Percentiles rank a stretch among this genome's conserved stretches.
phyloP scores from a whole-genome alignment of 148 eudicot genomes.

The Silene conica region DNA sequence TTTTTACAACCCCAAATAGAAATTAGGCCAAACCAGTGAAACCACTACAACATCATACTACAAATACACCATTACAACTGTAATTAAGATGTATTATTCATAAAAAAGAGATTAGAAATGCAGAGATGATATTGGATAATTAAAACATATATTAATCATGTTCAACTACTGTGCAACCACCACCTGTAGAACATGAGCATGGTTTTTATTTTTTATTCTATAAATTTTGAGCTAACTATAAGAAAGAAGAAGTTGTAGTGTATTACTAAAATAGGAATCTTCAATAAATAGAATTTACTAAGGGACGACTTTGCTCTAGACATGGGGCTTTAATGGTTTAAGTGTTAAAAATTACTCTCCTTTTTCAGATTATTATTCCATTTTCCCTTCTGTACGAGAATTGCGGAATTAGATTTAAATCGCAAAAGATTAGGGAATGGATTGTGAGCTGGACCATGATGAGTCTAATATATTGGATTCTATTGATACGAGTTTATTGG shows the following conservation, averaged over 20 bases:
- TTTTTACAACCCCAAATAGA: no score
- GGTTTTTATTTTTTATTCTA: background rate
- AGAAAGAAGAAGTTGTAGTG: background rate
- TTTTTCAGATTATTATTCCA: no score
- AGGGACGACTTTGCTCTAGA: background rate
- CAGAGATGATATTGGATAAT: background rate
- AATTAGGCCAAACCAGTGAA: no score
- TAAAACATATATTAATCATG: conserved; percentile 8
- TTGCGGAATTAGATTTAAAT: no score
- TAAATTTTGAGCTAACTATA: background rate
- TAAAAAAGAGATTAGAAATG: background rate
- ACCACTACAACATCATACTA: background rate
- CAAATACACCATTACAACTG: background rate
- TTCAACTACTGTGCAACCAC: conserved; percentile 22
- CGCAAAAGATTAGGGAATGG: no score
- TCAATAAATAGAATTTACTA: conserved; percentile 7
- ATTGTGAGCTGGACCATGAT: no score
- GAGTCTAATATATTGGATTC: no score
- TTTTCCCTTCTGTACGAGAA: no score
- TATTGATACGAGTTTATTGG: no score
- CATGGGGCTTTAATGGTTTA: background rate
- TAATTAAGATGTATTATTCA: background rate
- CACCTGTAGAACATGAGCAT: background rate
- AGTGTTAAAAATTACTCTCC: no score
- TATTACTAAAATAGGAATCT: background rate